Evolutionary conservation across 2,329 filamentous ascomycete species (phyloP).

Genomic region (Daldinia eschscholtzii): DNA sequence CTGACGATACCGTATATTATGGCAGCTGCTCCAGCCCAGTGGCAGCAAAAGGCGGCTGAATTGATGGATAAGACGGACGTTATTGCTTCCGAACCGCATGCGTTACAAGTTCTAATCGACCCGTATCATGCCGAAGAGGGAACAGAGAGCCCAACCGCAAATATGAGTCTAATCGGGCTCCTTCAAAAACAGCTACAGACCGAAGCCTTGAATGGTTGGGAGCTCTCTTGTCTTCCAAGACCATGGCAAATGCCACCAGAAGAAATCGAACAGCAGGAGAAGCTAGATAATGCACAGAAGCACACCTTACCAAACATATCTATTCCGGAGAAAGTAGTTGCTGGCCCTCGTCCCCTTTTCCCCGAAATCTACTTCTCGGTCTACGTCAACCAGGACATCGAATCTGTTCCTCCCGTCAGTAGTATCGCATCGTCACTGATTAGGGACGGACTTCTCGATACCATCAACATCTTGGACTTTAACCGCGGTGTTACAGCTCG

Average conservation of each 20-base stretch:
- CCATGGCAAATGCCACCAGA: conserved; percentile 75
- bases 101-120: conserved; percentile 86
- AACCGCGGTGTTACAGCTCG: conserved; percentile 90
- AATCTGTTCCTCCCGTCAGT: conserved; percentile 84
- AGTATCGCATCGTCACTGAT: conserved; percentile 85
- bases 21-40: conserved; percentile 76
- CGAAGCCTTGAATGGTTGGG: conserved; percentile 82
- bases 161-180: conserved; percentile 79
- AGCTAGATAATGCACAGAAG: conserved; percentile 72
- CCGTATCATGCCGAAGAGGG: conserved; percentile 78
- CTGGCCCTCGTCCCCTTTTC: conserved; percentile 82
- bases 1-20: conserved; percentile 93
- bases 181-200: conserved; percentile 87
- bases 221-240: conserved; percentile 75
- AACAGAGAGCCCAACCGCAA: conserved; percentile 72
- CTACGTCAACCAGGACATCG: conserved; percentile 86
- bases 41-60: conserved; percentile 79
- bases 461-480: conserved; percentile 93
- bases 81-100: conserved; percentile 88
- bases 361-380: conserved; percentile 96
- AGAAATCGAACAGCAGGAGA: conserved; percentile 71
- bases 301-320: conserved; percentile 81
- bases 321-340: conserved; percentile 80
- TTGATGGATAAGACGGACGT: conserved; percentile 95
- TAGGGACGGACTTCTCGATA: conserved; percentile 88